A percentile compares a stretch with the other conserved stretches of the same genome.
Conservation (phyloP, 176 grass and related monocot genomes). For the Tuctoria greenei region DNA sequence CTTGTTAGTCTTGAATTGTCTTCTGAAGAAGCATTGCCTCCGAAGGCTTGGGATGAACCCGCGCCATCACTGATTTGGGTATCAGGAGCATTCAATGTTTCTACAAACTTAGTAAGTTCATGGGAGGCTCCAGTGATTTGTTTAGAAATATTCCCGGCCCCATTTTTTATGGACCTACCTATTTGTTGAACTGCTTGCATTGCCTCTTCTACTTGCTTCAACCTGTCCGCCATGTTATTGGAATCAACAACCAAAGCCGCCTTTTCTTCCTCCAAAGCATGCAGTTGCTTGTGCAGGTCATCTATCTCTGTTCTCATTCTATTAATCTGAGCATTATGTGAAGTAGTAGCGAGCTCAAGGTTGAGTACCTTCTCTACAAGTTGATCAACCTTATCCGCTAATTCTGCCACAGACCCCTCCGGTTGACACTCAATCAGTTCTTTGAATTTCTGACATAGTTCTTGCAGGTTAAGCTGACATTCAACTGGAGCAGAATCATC, state of each 20-base stretch:
- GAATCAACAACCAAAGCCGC: constrained; percentile 36
- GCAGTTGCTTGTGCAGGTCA: constrained; percentile 50
- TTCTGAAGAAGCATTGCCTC: constrained; percentile 1
- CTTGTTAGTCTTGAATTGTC: constrained; percentile 9
- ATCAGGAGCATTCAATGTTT: constrained; percentile 42
- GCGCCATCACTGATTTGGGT: background rate
- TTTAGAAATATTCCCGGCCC: constrained; percentile 39
- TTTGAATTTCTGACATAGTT: constrained; percentile 55
- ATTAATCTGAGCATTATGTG: constrained; percentile 59
- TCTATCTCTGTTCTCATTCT: constrained; percentile 63
- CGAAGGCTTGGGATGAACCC: constrained; percentile 25
- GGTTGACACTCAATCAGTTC: constrained; percentile 46
- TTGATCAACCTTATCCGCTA: constrained; percentile 62
- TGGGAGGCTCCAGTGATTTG: constrained; percentile 44
- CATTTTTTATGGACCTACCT: constrained; percentile 40
- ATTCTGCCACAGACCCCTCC: constrained; percentile 50
- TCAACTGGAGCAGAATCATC: constrained; percentile 37
- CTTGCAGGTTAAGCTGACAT: constrained; percentile 47
- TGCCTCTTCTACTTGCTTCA: constrained; percentile 54
- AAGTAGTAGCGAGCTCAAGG: constrained; percentile 57
- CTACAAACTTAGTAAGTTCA: constrained; percentile 45
- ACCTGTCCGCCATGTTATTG: constrained; percentile 42
- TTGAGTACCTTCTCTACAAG: constrained; percentile 61
- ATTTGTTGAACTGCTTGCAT: constrained; percentile 43
- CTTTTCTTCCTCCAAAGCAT: constrained; percentile 51